A percentile compares a stretch with the other conserved stretches of the same genome.
phyloP scores from a whole-genome alignment of 1,284 basidiomycete genomes.

The Chalciporus sp. region DNA sequence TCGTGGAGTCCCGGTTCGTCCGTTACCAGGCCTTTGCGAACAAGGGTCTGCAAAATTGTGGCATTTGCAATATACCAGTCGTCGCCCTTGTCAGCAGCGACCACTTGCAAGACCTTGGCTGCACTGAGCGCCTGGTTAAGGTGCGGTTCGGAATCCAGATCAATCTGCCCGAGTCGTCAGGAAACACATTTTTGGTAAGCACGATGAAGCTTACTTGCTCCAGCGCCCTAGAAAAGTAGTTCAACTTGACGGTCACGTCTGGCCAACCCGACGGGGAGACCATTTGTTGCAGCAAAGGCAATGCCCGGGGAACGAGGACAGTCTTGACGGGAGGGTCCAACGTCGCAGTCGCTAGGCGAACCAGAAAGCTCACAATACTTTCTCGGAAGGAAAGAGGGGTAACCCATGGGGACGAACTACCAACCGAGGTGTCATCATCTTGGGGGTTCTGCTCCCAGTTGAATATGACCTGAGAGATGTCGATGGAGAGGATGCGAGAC shows the following conservation, averaged over 20 bases:
- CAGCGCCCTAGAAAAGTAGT: slow-evolving; percentile 84
- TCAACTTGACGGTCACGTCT: slow-evolving; percentile 92
- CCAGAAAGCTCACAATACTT: slow-evolving; percentile 90
- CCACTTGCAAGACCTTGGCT: slow-evolving; percentile 88
- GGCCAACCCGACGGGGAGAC: slow-evolving; percentile 85
- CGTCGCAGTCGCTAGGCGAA: slow-evolving; percentile 82
- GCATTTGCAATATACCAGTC: slow-evolving; percentile 84
- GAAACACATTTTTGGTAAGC: not conserved
- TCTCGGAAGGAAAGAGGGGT: slow-evolving; percentile 85
- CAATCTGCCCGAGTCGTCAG: slow-evolving; percentile 53
- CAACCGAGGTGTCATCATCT: slow-evolving; percentile 32
- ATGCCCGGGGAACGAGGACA: slow-evolving; percentile 74
- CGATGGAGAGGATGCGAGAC: slow-evolving; percentile 80
- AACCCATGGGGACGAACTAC: slow-evolving; percentile 51
- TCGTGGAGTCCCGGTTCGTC: slow-evolving; percentile 82
- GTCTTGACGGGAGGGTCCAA: slow-evolving; percentile 67
- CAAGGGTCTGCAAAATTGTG: slow-evolving; percentile 81
- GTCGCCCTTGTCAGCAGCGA: slow-evolving; percentile 83
- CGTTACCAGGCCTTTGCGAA: slow-evolving; percentile 85
- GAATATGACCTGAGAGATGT: slow-evolving; percentile 85
- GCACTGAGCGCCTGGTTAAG: slow-evolving; percentile 79
- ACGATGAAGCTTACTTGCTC: slow-evolving; percentile 61
- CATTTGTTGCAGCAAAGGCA: slow-evolving; percentile 81
- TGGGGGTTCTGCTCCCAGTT: slow-evolving; percentile 79
- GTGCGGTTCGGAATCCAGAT: slow-evolving; percentile 68